Conservation (phyloP, 768 basidiomycete species). For the Xanthoconium stramineum region DNA sequence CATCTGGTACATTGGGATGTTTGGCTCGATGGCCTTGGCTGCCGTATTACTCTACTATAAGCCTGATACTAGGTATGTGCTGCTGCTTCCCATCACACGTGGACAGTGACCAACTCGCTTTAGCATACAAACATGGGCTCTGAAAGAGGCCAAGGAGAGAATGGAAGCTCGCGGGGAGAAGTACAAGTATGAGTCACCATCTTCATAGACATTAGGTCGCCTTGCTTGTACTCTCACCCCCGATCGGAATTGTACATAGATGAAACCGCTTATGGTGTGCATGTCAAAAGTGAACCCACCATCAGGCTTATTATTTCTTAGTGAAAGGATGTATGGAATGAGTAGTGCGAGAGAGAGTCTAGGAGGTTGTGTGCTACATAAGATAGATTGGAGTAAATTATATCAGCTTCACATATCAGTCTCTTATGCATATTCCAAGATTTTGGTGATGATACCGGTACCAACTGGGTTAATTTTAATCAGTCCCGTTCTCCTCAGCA, state of each 20-base stretch:
- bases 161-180: slow-evolving; percentile 94
- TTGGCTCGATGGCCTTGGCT: slow-evolving; percentile 77
- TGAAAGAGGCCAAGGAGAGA: slow-evolving; percentile 82
- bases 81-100: neutral
- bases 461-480: slow-evolving; percentile 54
- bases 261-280: neutral
- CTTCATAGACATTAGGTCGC: slow-evolving; percentile 27
- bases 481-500: slow-evolving; percentile 2
- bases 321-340: too few relatives aligned
- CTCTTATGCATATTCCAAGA: slow-evolving; percentile 46
- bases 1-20: slow-evolving; percentile 90
- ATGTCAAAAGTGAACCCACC: neutral
- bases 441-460: slow-evolving; percentile 91
- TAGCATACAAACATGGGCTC: slow-evolving; percentile 91
- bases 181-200: slow-evolving; percentile 75
- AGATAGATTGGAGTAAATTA: slow-evolving; percentile 20
- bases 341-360: neutral
- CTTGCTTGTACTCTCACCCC: slow-evolving; percentile 2
- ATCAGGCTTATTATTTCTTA: too few relatives aligned
- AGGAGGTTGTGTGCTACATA: slow-evolving; percentile 21
- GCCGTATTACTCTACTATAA: slow-evolving; percentile 83
- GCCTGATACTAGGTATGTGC: slow-evolving; percentile 82
- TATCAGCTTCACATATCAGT: slow-evolving; percentile 6
- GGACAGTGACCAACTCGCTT: neutral
- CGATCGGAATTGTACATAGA: neutral